Evolutionary conservation across 441 rosid genomes (phyloP), one percentile per base, ranked within the genome.

Genomic region (Macaranga tanarius): DNA sequence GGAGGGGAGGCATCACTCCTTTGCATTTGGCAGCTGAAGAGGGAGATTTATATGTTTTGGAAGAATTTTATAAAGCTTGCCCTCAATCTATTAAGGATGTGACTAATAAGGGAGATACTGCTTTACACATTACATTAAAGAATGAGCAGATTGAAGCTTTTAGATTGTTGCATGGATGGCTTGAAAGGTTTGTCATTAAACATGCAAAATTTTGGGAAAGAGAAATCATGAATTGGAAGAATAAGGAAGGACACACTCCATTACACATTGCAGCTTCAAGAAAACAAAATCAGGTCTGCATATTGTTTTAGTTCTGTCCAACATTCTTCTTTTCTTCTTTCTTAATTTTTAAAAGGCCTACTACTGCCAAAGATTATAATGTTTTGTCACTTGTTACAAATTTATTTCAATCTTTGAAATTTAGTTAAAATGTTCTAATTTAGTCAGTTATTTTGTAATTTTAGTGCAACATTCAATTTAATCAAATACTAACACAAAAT

Each of bases 1-100:
- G 84, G 34, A 78, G 70, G 57, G 72, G 64, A 9, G 82, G 84
- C n/a, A 11, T 38, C 10, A 78, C 80, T 16, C 82, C 79, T 69
- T 62, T 80, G 76, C 82, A 78, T 58, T 45, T 3, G 4, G 82
- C 71, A 15, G 57, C 68, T 13, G 20, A 25, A 52, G 44, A 48
- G 40, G 84, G 82, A 70, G 58, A 55, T 13, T 2, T 60, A 28
- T 20, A 54, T 62, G 62, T 83, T 6, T 54, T 83, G 71, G 64
- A 25, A 15, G 50, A 61, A 20, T 75, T 77, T 17, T 74, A 75
- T 25, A 3, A 51, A 10, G 74, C 75, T 65, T 83, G 75, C 51
- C 82, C 81, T 0, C 66, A 73, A 34, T 81, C 79, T 54, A 68
- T 70, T 0, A 67, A 50, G 51, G 84, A 78, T 26, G 75, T 77